phyloP scores from a whole-genome alignment of 192 early-diverging fungal genomes.

The Paraglomus brasilianum region DNA sequence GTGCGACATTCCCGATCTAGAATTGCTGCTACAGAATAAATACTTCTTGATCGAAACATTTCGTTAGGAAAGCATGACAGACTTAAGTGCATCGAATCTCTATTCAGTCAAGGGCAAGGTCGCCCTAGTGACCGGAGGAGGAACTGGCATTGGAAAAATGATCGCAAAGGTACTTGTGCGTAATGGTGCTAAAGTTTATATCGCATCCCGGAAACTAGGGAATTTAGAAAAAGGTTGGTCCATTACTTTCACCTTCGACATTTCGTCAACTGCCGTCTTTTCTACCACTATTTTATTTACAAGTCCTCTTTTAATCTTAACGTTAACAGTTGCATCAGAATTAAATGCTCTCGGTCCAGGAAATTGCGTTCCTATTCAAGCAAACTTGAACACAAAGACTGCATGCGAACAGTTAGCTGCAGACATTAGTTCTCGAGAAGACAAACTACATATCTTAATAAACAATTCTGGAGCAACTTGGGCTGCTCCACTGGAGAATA shows the following conservation, averaged over 20 bases:
- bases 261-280: neutral
- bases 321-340: slow-evolving; percentile 47
- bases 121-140: slow-evolving; percentile 79
- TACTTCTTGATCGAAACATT: too few species aligned
- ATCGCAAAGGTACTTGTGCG: slow-evolving; percentile 71
- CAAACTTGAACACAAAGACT: slow-evolving; percentile 55
- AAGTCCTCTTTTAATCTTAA: slow-evolving; percentile 44
- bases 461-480: slow-evolving; percentile 79
- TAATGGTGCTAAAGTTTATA: slow-evolving; percentile 91
- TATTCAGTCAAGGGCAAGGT: slow-evolving; percentile 76
- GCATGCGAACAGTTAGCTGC: slow-evolving; percentile 43
- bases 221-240: neutral
- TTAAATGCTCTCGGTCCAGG: slow-evolving; percentile 67
- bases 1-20: too few species aligned
- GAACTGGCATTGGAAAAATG: slow-evolving; percentile 51
- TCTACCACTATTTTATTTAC: slow-evolving; percentile 42
- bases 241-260: neutral
- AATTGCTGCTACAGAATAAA: too few species aligned
- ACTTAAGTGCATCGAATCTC: slow-evolving; percentile 33
- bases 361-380: slow-evolving; percentile 63
- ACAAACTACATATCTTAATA: slow-evolving; percentile 79
- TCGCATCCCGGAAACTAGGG: slow-evolving; percentile 66
- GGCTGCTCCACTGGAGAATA: slow-evolving; percentile 13
- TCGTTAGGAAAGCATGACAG: neutral
- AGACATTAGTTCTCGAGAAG: slow-evolving; percentile 38